Evolutionary conservation across 2,329 filamentous ascomycete genomes (phyloP).

Genomic region (Neofusicoccum sp.): DNA sequence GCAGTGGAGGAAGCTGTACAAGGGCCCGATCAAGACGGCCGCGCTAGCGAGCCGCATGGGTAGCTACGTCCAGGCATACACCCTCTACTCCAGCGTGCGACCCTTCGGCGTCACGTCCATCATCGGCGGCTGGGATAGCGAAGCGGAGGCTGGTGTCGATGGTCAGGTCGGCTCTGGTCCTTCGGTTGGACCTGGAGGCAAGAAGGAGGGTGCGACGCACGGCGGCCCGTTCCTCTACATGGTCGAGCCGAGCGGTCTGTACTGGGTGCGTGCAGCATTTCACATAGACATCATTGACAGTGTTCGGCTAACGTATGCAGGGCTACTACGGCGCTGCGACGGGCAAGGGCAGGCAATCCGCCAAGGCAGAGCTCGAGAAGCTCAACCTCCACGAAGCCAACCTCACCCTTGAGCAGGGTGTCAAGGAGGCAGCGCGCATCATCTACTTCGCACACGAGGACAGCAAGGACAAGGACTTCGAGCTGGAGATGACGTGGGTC

Average conservation of each 20-base stretch:
- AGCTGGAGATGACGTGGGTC: slow-evolving; percentile 99
- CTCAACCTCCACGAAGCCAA: slow-evolving; percentile 79
- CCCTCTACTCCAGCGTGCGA: slow-evolving; percentile 93
- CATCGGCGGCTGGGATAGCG: slow-evolving; percentile 89
- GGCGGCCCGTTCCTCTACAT: slow-evolving; percentile 96
- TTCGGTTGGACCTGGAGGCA: slow-evolving; percentile 78
- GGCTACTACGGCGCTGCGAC: slow-evolving; percentile 98
- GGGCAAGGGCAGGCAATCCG: slow-evolving; percentile 93
- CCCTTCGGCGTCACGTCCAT: slow-evolving; percentile 97
- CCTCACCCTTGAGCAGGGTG: slow-evolving; percentile 79
- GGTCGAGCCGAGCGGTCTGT: slow-evolving; percentile 95
- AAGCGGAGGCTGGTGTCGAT: slow-evolving; percentile 81
- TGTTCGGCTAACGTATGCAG: slow-evolving; percentile 38
- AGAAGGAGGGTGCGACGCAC: slow-evolving; percentile 71
- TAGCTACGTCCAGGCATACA: slow-evolving; percentile 95
- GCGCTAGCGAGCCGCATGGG: slow-evolving; percentile 93
- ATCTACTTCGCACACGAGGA: slow-evolving; percentile 98
- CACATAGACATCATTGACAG: background rate
- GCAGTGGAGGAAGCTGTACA: slow-evolving; percentile 91
- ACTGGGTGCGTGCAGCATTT: slow-evolving; percentile 66
- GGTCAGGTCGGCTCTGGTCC: slow-evolving; percentile 87
- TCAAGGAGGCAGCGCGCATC: slow-evolving; percentile 95
- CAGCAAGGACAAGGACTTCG: slow-evolving; percentile 99
- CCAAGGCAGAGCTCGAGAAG: slow-evolving; percentile 98
- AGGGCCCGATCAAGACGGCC: slow-evolving; percentile 85